Conservation (phyloP, 176 grass and related monocot genomes). For the Oryza coarctata region DNA sequence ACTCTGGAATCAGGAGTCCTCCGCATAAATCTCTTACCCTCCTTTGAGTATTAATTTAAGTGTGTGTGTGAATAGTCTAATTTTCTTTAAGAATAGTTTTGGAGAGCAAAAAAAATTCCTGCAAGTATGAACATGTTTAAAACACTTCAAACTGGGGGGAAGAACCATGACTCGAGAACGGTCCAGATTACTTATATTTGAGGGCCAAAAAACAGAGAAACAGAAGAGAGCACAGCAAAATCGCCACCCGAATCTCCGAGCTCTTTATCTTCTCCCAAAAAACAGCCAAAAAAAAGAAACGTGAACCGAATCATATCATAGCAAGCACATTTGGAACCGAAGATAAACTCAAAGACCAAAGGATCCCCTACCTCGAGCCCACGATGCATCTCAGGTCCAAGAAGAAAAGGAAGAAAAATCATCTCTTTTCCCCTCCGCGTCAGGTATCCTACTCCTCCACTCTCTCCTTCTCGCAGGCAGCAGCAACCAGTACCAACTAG, state of each 20-base stretch:
- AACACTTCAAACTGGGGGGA: slow-evolving; percentile 26
- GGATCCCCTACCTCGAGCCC: slow-evolving; percentile 1
- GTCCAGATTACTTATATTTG: background rate
- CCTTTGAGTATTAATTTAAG: background rate
- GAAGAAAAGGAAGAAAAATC: background rate
- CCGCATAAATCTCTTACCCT: background rate
- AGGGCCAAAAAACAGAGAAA: background rate
- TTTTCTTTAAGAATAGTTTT: background rate
- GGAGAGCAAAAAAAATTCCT: background rate
- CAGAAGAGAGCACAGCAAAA: background rate
- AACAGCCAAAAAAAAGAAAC: background rate
- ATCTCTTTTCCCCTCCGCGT: too few relatives aligned
- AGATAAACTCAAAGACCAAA: background rate
- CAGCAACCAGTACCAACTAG: background rate
- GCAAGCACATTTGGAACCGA: too few relatives aligned
- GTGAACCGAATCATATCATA: background rate
- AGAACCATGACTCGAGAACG: background rate
- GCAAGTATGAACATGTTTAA: background rate
- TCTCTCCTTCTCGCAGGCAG: background rate
- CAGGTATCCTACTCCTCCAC: background rate
- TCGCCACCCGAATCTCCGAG: background rate
- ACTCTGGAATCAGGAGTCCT: background rate
- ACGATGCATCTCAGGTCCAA: background rate
- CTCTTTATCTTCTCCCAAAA: background rate
- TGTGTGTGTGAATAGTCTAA: background rate